These are phyloP conservation scores for Fusarium musae DNA, from an alignment of 2,329 filamentous ascomycete genomes.

Conservation along the genomic window DNA sequence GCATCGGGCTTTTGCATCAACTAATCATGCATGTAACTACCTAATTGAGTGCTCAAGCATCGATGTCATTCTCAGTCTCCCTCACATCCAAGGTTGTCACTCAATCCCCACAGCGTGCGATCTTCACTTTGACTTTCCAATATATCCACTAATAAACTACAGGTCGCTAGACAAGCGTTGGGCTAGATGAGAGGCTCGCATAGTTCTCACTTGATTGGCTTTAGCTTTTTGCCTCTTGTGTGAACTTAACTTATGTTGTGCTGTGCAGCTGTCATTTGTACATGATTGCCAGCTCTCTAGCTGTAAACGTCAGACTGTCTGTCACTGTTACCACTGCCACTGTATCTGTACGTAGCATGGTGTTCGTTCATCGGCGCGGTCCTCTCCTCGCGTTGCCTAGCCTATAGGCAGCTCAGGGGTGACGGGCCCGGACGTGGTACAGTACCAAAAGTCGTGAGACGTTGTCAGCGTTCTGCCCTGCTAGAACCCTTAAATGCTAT, in stretches of 20 bases:
- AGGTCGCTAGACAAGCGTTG: constrained; percentile 18
- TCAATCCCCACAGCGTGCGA: constrained; percentile 13
- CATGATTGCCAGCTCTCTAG: constrained; percentile 29
- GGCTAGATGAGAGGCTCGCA: constrained; percentile 6
- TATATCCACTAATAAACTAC: constrained; percentile 28
- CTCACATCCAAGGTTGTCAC: constrained; percentile 7
- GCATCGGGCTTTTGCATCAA: constrained; percentile 29
- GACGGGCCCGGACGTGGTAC: constrained; percentile 31
- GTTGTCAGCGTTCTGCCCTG: constrained; percentile 36
- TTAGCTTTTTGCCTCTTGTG: constrained; percentile 2
- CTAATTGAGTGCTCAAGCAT: constrained; percentile 24
- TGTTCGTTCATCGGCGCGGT: constrained; percentile 31
- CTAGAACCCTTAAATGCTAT: constrained; percentile 26
- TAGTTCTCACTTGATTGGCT: constrained; percentile 10
- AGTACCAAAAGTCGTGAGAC: constrained; percentile 36
- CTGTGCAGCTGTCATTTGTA: constrained; percentile 28
- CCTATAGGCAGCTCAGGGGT: constrained; percentile 37
- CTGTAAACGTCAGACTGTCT: constrained; percentile 27
- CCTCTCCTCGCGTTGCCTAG: constrained; percentile 25
- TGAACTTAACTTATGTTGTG: constrained; percentile 10
- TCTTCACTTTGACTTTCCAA: constrained; percentile 12
- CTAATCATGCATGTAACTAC: constrained; percentile 43
- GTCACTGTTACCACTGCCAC: not conserved
- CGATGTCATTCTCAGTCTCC: constrained; percentile 6
- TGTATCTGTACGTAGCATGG: constrained; percentile 6